A percentile compares a stretch with the other conserved stretches of the same genome.
Conservation (phyloP, 2,329 filamentous ascomycete species). For the Pseudocercospora musae region DNA sequence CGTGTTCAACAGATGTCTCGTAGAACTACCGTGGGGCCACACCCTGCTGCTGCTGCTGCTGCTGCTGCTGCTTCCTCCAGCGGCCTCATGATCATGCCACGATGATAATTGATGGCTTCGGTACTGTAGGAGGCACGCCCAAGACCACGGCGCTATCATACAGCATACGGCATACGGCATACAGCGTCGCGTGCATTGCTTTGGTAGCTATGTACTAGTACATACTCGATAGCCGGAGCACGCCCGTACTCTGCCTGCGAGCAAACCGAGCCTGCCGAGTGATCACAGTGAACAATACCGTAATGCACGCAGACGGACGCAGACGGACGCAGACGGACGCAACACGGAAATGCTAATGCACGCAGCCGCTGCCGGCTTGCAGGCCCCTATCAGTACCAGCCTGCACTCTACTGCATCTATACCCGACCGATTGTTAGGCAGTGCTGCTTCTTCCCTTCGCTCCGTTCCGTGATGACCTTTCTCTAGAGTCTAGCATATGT, state of each 20-base stretch:
- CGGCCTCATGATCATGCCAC: conserved; percentile 8
- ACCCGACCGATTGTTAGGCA: conserved; percentile 19
- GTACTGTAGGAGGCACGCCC: neutral
- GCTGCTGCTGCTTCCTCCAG: neutral
- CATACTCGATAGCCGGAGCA: neutral
- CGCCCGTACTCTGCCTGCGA: neutral
- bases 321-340: too few relatives aligned
- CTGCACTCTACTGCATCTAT: conserved; percentile 2
- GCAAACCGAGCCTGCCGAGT: neutral
- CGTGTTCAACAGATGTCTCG: conserved; percentile 4
- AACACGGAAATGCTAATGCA: conserved; percentile 2
- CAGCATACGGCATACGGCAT: too few relatives aligned
- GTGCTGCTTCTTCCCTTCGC: conserved; percentile 14
- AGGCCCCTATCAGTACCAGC: neutral
- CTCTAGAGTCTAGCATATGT: too few relatives aligned
- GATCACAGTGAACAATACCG: neutral
- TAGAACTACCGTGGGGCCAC: neutral
- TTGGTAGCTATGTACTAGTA: too few relatives aligned
- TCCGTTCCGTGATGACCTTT: conserved; percentile 11
- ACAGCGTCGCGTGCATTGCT: neutral
- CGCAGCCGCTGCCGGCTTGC: neutral
- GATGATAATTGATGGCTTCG: neutral
- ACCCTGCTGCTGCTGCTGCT: neutral
- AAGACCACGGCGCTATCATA: neutral
- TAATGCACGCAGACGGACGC: neutral